Conservation (phyloP, 495 filamentous ascomycete species). For the Hypoxylon cercidicola region DNA sequence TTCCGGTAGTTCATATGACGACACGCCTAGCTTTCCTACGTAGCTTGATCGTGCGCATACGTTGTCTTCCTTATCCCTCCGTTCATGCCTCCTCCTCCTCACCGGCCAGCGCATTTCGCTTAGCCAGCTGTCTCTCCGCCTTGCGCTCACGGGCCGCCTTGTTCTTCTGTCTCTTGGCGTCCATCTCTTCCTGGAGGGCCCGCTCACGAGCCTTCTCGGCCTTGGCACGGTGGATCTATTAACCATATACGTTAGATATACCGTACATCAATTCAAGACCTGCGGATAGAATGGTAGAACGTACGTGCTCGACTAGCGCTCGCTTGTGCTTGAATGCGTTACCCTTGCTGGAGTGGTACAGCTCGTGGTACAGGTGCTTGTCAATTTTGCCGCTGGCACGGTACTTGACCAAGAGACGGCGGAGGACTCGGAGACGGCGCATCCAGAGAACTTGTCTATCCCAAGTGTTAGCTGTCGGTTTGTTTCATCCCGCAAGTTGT, state of each 20-base stretch:
- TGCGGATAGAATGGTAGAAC: conserved; percentile 54
- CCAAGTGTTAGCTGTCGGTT: conserved; percentile 6
- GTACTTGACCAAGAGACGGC: conserved; percentile 98
- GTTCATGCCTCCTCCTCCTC: conserved; percentile 74
- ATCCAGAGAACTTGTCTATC: conserved; percentile 96
- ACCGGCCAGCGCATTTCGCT: conserved; percentile 84
- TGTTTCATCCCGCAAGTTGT: neutral
- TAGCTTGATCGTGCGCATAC: conserved; percentile 46
- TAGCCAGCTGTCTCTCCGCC: conserved; percentile 84
- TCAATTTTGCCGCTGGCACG: conserved; percentile 99
- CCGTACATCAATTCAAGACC: neutral
- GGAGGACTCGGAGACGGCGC: conserved; percentile 98
- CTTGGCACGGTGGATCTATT: conserved; percentile 99
- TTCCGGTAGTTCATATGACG: conserved; percentile 55
- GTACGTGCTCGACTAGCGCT: conserved; percentile 98
- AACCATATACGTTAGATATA: conserved; percentile 14
- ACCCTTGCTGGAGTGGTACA: conserved; percentile 99
- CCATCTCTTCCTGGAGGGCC: conserved; percentile 97
- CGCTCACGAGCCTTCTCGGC: conserved; percentile 97
- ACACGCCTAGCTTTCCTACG: conserved; percentile 42
- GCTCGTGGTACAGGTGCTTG: conserved; percentile 99
- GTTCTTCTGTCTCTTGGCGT: conserved; percentile 99
- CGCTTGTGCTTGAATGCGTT: conserved; percentile 99
- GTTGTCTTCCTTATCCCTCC: conserved; percentile 47
- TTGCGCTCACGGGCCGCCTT: conserved; percentile 99